Base-by-base conservation (phyloP, 2,329 filamentous ascomycete genomes). In the Calonectria pauciramosa region DNA sequence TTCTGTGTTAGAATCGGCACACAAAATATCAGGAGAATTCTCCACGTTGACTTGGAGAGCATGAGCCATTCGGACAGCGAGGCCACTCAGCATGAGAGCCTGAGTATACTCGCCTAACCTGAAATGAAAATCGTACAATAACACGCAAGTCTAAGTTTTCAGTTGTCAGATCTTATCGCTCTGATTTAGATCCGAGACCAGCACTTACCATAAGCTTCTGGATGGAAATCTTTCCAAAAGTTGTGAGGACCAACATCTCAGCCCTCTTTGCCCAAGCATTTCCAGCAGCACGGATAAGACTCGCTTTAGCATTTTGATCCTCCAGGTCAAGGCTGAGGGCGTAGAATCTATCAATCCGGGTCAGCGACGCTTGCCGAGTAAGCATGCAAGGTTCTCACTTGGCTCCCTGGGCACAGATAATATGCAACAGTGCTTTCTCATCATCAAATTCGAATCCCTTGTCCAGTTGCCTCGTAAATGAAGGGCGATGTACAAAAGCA, bases 21-120 rank as follows among this genome's bases (percentile, higher is more conserved):
- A 86, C n/a, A 86, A 81, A 36, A 86, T 82, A 63, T 86, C 85
- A 28, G 82, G 72, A 5, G 83, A 84, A 68, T 82, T 82, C 56
- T 86, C 85, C 23, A 82, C 78, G 66, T 86, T 85, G 74, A 86
- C 84, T 66, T 85, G 84, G 9, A 86, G 78, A n/a, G 85, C 85
- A 59, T 86, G 85, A 3, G 85, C 85, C 85, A 86, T 86, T 38
- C 85, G 84, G 9, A 86, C 85, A 28, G 84, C 82, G 23, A 86
- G 79, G n/a, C 85, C 85, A 47, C 85, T 86, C 23, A 86, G 75
- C 84, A 86, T 86, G 44, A 86, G 81, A 23, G 85, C 85, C 65
- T 86, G 84, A 0, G 82, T 83, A 70, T 86, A 86, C 75, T 86
- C 84, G 68, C 85, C 85, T 6, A 84, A 77, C 16, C 85, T 83